Base-by-base conservation (phyloP, 1,139 yeast genomes). In the Taphrina populina region DNA sequence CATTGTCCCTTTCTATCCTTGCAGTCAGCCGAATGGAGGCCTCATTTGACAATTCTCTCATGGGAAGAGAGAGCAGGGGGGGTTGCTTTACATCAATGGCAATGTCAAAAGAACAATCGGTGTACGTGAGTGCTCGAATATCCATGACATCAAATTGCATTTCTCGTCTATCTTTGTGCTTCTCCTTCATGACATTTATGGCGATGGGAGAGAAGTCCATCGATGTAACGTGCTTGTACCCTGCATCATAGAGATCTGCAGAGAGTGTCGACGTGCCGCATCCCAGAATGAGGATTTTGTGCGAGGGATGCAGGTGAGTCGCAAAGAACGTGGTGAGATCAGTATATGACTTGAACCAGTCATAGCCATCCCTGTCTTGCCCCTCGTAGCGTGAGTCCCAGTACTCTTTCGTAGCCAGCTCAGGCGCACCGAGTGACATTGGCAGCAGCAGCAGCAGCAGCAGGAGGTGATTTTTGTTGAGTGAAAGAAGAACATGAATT, bases 221-320 rank as follows among this genome's bases (percentile, higher is more conserved):
- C 21, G 64, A 64, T 3, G 60, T 55, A 8, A 63, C 62, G 15
- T 61, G 39, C 21, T 54, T 58, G 44, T 61, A 54, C 15, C 66
- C 66, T 4, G 52, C 49, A 11, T 60, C 59, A 30, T 63, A 63
- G 27, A 63, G 41, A 30, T 63, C 66, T 23, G 54, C 60, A 23
- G 65, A 63, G 17, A 63, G 56, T 4, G 65, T 58, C 21, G 64
- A 61, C 32, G 64, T 63, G 4, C 66, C 66, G 53, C 66, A 63
- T 8, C 66, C 66, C 7, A 63, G 60, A 63, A 63, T 62, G 15
- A 63, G 33, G 8, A 64, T 54, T 43, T 41, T 55, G 34, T 54
- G 29, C 29, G 26, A 47, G 40, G 52, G 49, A 1, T 51, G 51
- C 17, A 63, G 52, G 23, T 60, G 58, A 19, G 46, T 35, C 15